Evolutionary conservation across 805 yeast genomes (phyloP), one percentile per base, ranked within the genome.

Genomic region (Blastobotrys peoriensis): DNA sequence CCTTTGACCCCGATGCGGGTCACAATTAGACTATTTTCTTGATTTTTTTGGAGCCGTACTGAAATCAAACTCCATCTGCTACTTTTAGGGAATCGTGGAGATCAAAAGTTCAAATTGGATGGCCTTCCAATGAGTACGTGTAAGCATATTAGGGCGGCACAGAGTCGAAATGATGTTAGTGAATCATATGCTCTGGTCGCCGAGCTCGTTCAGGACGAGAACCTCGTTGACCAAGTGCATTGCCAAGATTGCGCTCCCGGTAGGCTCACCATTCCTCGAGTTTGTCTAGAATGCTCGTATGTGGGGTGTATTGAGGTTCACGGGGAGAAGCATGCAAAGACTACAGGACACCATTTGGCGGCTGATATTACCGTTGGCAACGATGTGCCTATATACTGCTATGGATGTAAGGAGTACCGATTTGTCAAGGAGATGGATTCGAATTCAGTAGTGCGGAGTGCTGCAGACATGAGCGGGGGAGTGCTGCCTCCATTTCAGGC

Each of bases 361-460:
- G 81, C 86, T 33, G 88, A 83, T 61, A 70, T 60, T 17, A 49
- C 87, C 2, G 67, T 69, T 8, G 13, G 30, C 10, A 25, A 25
- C 16, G 73, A 78, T 40, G 89, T 89, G 48, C 21, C 38, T 38
- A 62, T 89, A 36, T 82, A 77, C 57, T 91, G 98, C 62, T 83
- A 84, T 62, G 77, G 73, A 60, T 91, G 98, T 64, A 74, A 76
- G 13, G 81, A 81, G 54, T 83, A 81, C 56, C 76, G 85, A 20
- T 75, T 81, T 48, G 83, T 83, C 54, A 70, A 75, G 2, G 65
- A 66, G 38, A 62, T 84, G 33, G 86, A 83, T 48, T 59, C 60
- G n/a, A 69, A 74, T 23, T 65, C 88, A 41, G 52, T 33, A n/a
- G 15, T 17, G 25, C 25, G 30, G 5, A 5, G 15, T 3, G 18